Evolutionary conservation across 352 stramenopile species (phyloP), one percentile per base, ranked within the genome.

Genomic region (Blastocystis sp.): DNA sequence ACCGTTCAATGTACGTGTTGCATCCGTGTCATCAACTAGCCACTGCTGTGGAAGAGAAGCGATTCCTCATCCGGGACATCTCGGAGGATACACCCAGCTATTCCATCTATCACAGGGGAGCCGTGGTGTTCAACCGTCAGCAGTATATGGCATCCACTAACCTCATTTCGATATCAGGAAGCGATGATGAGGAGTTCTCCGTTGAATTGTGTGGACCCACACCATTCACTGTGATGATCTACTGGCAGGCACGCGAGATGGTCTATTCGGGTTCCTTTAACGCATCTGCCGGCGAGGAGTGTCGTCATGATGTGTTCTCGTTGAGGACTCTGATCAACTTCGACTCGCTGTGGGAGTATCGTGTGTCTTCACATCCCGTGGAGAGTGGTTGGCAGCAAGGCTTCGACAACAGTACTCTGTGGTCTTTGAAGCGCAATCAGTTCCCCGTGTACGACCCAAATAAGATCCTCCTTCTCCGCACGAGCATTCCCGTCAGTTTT

Each of bases 271-370:
- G 51, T 3, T 32, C 18, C 11, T 59, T n/a, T 14, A 75, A 21
- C 24, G 40, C 63, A n/a, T 21, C 63, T 8, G n/a, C 21, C 16
- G 4, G 29, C 24, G 27, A 40, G 11, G 48, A 6, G 1, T 81
- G 69, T 42, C 16, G 24, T 9, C 44, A 27, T 3, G 42, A 81
- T 34, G 27, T 44, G 0, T 81, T 81, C 51, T 29, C 29, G 42
- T 9, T 46, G 14, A 24, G 4, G 0, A 4, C n/a, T 24, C 32
- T 81, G 0, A 34, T 61, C 48, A 42, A 44, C 34, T n/a, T 21
- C 32, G 48, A 64, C 34, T n/a, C 48, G 11, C 27, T 81, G 21
- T 81, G 69, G 69, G 14, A 57, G 51, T 81, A 81, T 44, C 16
- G 21, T n/a, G 69, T 64, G 7, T 32, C 29, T 18, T 0, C 4